Base-by-base conservation (phyloP, 352 stramenopile genomes). In the Halophytophthora batemanensis region DNA sequence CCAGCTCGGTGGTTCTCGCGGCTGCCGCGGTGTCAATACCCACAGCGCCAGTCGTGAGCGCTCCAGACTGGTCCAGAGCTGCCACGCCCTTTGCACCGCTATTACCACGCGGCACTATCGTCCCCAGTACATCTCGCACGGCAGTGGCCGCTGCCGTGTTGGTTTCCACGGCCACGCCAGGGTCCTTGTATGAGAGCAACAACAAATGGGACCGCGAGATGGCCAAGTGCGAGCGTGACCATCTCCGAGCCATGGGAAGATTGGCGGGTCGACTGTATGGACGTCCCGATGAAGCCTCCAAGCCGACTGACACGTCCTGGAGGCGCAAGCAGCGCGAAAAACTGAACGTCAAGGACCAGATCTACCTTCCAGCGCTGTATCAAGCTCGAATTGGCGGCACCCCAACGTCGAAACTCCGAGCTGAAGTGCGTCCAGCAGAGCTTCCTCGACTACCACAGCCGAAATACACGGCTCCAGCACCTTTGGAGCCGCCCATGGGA, bases 191-290 rank as follows among this genome's bases (percentile, higher is more conserved):
- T 3, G 46, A 65, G 23, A 61, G 50, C 7, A 21, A 5, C 15
- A 62, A 55, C 23, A 48, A 45, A 34, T 69, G 60, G 60, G 56
- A 69, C 19, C 61, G 56, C 40, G 61, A 69, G 61, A 61, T 69
- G 56, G 39, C 43, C 15, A 62, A 65, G 51, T 70, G 61, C 23
- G 48, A 66, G 33, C 57, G 21, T 33, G 59, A 66, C 2, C 56
- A 70, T 17, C 45, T 59, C 2, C 56, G 66, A n/a, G 61, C 50
- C 7, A 70, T 64, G 57, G 52, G 39, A 14, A 59, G 34, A 41
- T 59, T 66, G 56, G 22, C 35, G 2, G 53, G 45, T 21, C 59
- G 29, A 47, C 50, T 59, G 5, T 66, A 66, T 21, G 36, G 37
- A 21, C 12, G 35, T 14, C 63, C 56, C 49, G 48, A 15, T 42